Percentiles rank a stretch among this genome's conserved stretches.
phyloP scores from a whole-genome alignment of 176 grass and related monocot genomes.

The Olyra latifolia region DNA sequence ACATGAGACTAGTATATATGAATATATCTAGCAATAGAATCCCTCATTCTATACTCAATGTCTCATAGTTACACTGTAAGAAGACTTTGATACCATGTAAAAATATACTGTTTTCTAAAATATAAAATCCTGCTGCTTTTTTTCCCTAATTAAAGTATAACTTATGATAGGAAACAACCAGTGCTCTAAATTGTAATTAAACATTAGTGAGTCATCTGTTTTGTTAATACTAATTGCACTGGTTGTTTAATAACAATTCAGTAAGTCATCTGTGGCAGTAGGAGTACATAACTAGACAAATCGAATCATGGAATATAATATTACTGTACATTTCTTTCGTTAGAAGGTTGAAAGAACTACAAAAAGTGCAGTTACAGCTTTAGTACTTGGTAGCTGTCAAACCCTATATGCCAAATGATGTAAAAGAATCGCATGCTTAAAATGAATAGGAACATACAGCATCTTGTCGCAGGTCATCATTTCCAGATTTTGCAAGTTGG shows the following conservation, averaged over 20 bases:
- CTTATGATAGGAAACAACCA: not conserved
- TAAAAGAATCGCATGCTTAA: conserved; percentile 5
- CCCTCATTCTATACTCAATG: not conserved
- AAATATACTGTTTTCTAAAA: not conserved
- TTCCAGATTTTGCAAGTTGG: conserved; percentile 98
- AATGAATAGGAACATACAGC: conserved; percentile 62
- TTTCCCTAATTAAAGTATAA: not conserved
- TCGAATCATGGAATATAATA: not conserved
- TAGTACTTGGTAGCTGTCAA: not conserved
- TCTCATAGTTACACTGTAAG: not conserved
- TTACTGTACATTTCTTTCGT: not conserved
- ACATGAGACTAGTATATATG: not conserved
- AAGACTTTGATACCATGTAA: not conserved
- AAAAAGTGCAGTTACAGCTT: conserved; percentile 10
- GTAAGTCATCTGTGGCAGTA: not conserved
- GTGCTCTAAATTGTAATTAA: not conserved
- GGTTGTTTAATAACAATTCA: not conserved
- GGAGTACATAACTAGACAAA: not conserved
- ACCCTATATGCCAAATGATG: conserved; percentile 5
- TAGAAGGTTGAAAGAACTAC: conserved; percentile 1
- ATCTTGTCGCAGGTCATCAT: conserved; percentile 95
- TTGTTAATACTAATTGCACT: not conserved
- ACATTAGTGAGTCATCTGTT: not conserved
- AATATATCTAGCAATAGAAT: not conserved
- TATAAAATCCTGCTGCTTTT: not conserved